Base-by-base conservation (phyloP, 2,329 filamentous ascomycete genomes). In the Alternaria burnsii region DNA sequence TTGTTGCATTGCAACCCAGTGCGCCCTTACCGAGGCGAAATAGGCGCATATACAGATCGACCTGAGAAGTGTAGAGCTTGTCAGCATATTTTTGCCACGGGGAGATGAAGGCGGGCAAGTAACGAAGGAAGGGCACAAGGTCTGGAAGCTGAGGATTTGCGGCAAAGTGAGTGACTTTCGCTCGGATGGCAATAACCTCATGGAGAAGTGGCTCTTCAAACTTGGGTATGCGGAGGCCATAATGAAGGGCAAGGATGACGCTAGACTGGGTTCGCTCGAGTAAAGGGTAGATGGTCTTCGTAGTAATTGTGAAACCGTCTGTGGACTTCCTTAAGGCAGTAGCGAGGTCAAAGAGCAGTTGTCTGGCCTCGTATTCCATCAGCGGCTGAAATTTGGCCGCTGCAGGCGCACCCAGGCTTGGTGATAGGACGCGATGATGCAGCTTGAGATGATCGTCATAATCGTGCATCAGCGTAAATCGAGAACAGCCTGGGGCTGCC, bases 381-480 rank as follows among this genome's bases (percentile, higher is more conserved):
- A 62, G 55, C 4, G 55, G 55, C 5, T 62, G 59, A 26, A 59
- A 59, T 26, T 55, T 52, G 38, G 38, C 40, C 18, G 51, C 51
- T 32, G 59, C 59, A 40, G 51, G 55, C 26, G 59, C 55, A 44
- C 59, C 55, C 38, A 62, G 50, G 52, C 59, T 62, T 51, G 59
- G 59, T 28, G 59, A 53, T 10, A 62, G 55, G 24, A 62, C 26
- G 18, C 59, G 59, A 18, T 62, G 59, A 40, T 62, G 59, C 34
- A 62, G 41, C 46, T 47, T 62, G 24, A 62, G 59, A 30, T 62
- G 51, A 11, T 62, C 59, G 44, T 62, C 59, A 43, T 62, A 62
- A 32, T 62, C 59, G 41, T 62, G 59, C 59, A 62, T 62, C 46
- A 62, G 40, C 18, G 59, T 62, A 7, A 62, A 62, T 24, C 59